Percentiles rank a stretch among this genome's conserved stretches.
phyloP scores from a whole-genome alignment of 257 asterid genomes.

The Jaltomata sinuosa region DNA sequence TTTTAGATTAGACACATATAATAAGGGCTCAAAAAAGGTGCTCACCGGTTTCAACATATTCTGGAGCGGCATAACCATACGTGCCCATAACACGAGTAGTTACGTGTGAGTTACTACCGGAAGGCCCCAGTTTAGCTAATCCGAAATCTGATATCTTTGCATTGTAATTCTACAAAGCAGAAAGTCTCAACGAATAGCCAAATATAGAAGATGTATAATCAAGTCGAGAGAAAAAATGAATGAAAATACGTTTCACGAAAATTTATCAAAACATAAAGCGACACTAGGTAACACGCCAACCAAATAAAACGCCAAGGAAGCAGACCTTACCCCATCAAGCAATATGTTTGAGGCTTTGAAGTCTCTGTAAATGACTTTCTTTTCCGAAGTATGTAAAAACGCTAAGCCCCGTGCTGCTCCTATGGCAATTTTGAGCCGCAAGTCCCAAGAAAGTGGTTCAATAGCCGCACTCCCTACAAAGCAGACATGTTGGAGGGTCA shows the following conservation, averaged over 20 bases:
- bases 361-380: conserved; percentile 36
- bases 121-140: conserved; percentile 38
- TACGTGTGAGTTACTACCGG: conserved; percentile 35
- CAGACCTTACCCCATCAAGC: conserved; percentile 26
- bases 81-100: conserved; percentile 48
- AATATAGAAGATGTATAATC: background rate
- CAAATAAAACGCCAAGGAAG: background rate
- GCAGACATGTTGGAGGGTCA: background rate
- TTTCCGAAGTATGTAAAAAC: conserved; percentile 30
- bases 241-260: background rate
- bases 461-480: conserved; percentile 23
- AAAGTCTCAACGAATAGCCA: background rate
- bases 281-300: background rate
- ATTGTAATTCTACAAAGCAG: conserved; percentile 29
- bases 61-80: conserved; percentile 47
- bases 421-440: conserved; percentile 29
- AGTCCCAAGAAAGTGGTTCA: conserved; percentile 35
- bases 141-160: conserved; percentile 50
- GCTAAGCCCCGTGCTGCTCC: conserved; percentile 43
- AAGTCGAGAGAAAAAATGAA: background rate
- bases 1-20: background rate
- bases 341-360: conserved; percentile 42
- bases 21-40: background rate
- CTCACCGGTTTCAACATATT: conserved; percentile 42
- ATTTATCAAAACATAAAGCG: background rate